Conservation (phyloP, 306 rosid genomes). For the Lathyrus sativus region DNA sequence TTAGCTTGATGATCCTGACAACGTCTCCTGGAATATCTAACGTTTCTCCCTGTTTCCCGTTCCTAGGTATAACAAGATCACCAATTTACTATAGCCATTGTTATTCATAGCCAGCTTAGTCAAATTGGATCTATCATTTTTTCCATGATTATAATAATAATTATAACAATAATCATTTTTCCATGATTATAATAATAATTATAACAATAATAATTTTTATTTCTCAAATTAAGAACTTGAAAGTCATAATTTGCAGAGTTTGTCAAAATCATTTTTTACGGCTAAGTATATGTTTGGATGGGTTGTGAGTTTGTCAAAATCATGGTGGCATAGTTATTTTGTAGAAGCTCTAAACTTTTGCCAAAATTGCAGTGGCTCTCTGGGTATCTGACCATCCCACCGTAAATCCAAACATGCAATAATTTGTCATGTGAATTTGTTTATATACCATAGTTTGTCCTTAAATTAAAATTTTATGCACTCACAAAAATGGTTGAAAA, state of each 20-base stretch:
- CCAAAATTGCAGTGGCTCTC: too few species aligned
- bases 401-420: too few species aligned
- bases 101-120: slow-evolving; percentile 5
- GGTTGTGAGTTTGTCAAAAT: too few species aligned
- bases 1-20: not conserved
- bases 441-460: not conserved
- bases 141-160: not conserved
- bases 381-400: too few species aligned
- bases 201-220: not conserved
- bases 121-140: slow-evolving; percentile 13
- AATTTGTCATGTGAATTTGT: not conserved
- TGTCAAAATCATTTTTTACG: too few species aligned
- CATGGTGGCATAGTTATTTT: too few species aligned
- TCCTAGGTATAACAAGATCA: not conserved
- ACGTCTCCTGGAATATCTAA: slow-evolving; percentile 26
- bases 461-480: slow-evolving; percentile 10
- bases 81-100: not conserved
- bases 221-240: slow-evolving; percentile 15
- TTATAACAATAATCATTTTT: not conserved
- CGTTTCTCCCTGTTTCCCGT: slow-evolving; percentile 4
- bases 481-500: not conserved
- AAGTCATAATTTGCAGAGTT: not conserved
- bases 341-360: too few species aligned
- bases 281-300: too few species aligned
- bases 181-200: not conserved